Base-by-base conservation (phyloP, 2,329 filamentous ascomycete species). In the Fusarium sp. region DNA sequence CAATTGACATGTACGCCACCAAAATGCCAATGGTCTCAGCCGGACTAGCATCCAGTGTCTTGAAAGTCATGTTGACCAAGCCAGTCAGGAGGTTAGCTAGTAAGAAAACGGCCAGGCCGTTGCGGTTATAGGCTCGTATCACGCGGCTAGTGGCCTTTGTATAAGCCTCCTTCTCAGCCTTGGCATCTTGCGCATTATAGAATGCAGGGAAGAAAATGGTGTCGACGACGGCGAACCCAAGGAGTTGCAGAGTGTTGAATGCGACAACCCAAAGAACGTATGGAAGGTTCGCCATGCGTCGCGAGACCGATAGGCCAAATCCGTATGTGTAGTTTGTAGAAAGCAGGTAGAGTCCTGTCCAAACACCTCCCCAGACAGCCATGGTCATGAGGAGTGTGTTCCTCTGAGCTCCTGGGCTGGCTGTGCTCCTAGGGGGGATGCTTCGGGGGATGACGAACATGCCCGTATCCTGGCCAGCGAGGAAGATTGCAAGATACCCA, bases 241-340 rank as follows among this genome's bases (percentile, higher is more conserved):
- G 85, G 11, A 99, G 86, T 80, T 98, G 94, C n/a, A 89, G 87
- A 70, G 90, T 92, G 85, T 98, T 99, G 86, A 96, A 98, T 4
- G 94, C 92, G n/a, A 92, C 89, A 9, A 97, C 93, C 95, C 96
- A 98, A 52, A 98, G 86, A 50, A 98, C 89, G 81, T 99, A 99
- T 0, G 96, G 95, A 71, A 98, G 87, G 79, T 99, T 99, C 10
- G 96, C 96, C 66, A 98, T 86, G 1, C 96, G 92, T 22, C 96
- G 92, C 7, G 96, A 98, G 9, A 98, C 94, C 16, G 87, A 87
- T 31, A 97, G 86, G 8, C 91, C 91, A 37, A 94, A 87, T 7
- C 94, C 95, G 73, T 93, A 92, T 13, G 83, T 84, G 79, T 92
- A 92, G 76, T 88, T 89, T 1, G 93, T 94, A 37, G 90, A 88